phyloP scores from a whole-genome alignment of 1,284 basidiomycete species.

The Irpex sp. region DNA sequence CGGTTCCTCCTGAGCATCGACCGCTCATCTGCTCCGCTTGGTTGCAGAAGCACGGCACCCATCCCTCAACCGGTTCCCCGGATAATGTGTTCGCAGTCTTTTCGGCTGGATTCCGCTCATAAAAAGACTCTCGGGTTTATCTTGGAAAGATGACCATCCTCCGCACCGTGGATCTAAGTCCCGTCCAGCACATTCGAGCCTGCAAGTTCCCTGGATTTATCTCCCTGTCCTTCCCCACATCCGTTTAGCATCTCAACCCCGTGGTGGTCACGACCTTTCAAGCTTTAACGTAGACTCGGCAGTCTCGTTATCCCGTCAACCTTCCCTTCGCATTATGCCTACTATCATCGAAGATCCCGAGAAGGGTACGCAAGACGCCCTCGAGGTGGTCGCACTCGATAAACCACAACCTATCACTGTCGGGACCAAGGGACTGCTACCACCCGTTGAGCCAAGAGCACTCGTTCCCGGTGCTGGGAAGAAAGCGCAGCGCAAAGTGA shows the following conservation, averaged over 20 bases:
- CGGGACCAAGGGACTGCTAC: slow-evolving; percentile 14
- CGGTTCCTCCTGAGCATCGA: slow-evolving; percentile 15
- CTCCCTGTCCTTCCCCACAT: slow-evolving; percentile 12
- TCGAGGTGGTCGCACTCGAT: slow-evolving; percentile 18
- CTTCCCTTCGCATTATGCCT: slow-evolving; percentile 2
- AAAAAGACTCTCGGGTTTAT: slow-evolving; percentile 28
- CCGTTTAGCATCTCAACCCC: slow-evolving; percentile 18
- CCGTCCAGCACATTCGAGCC: slow-evolving; percentile 22
- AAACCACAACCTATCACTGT: not conserved
- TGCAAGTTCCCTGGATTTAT: slow-evolving; percentile 15
- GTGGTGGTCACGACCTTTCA: slow-evolving; percentile 4
- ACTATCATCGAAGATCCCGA: slow-evolving; percentile 27
- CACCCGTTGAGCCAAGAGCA: slow-evolving; percentile 14
- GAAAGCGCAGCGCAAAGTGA: slow-evolving; percentile 24
- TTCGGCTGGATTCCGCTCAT: slow-evolving; percentile 28
- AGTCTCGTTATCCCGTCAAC: slow-evolving; percentile 1
- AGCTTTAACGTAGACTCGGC: not conserved
- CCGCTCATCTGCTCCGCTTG: slow-evolving; percentile 18
- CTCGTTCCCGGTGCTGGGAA: slow-evolving; percentile 12
- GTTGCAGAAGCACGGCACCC: slow-evolving; percentile 20
- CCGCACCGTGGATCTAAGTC: slow-evolving; percentile 21
- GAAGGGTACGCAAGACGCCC: slow-evolving; percentile 22
- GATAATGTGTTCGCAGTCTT: slow-evolving; percentile 27
- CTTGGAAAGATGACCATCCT: slow-evolving; percentile 24
- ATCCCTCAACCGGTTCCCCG: slow-evolving; percentile 21